Percentiles rank a stretch among this genome's conserved stretches.
phyloP scores from a whole-genome alignment of 305 asterid genomes.

The Fraxinus dipetala region DNA sequence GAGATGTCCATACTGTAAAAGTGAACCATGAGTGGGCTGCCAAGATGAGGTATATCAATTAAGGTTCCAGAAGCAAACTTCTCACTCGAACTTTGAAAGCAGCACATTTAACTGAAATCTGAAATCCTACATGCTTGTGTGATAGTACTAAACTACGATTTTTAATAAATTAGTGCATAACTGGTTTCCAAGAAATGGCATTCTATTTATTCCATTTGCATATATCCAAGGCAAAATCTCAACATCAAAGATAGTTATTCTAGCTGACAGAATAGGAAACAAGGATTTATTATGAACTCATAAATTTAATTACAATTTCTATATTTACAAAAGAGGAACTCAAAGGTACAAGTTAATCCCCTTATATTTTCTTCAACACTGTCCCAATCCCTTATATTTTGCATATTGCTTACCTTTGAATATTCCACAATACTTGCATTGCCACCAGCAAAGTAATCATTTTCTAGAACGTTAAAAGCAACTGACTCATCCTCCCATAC shows the following conservation, averaged over 20 bases:
- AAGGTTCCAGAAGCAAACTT: neutral
- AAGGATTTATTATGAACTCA: neutral
- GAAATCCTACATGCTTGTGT: neutral
- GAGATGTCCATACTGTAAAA: slow-evolving; percentile 50
- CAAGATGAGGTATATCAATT: slow-evolving; percentile 12
- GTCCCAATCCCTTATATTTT: neutral
- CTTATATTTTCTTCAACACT: neutral
- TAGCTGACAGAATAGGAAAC: neutral
- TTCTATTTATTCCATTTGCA: neutral
- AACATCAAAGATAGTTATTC: neutral
- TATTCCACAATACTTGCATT: slow-evolving; percentile 57
- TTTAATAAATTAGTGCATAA: neutral
- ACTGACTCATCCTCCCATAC: slow-evolving; percentile 92
- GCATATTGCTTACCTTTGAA: slow-evolving; percentile 45
- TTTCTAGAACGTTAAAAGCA: slow-evolving; percentile 56
- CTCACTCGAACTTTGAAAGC: neutral
- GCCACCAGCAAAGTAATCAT: slow-evolving; percentile 64
- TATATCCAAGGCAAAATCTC: neutral
- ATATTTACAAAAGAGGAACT: neutral
- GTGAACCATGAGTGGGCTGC: slow-evolving; percentile 86
- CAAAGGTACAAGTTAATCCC: neutral
- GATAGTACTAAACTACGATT: neutral
- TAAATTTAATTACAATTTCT: neutral
- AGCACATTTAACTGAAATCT: neutral
- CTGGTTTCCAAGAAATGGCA: neutral